Base-by-base conservation (phyloP, 2,329 filamentous ascomycete genomes). In the Fusarium illudens region DNA sequence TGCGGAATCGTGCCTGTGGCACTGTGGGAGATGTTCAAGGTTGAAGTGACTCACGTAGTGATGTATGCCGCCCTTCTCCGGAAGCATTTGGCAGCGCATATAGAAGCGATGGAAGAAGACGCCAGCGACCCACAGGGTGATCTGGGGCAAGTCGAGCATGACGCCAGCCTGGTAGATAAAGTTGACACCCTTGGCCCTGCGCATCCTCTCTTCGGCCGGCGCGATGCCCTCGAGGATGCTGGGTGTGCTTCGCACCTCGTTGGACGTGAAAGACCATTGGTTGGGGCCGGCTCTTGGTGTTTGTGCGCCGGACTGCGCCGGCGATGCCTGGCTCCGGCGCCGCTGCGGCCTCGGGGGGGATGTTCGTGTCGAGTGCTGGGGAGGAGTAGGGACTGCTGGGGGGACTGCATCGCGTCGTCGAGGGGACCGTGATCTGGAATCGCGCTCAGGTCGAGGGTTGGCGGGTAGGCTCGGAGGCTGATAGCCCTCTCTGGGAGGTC, bases 101-200 rank as follows among this genome's bases (percentile, higher is more conserved):
- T 94, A 94, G 78, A 97, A 98, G 30, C 96, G 89, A 79, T 99
- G 95, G 78, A 99, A 94, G 82, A 97, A 98, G 42, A 97, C 91
- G 17, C 92, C 92, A 1, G 96, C 96, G 0, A 96, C 96, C 79
- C 92, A 94, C 39, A 99, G 84, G 0, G 96, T 98, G 58, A 96
- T 89, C 78, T 97, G 94, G 12, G 95, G 95, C 51, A 98, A 83
- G 77, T 97, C 95, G 54, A 98, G 87, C 83, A 97, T 89, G 70
- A 97, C 93, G 68, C 95, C 96, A 44, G 95, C 93, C 79, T 97
- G 94, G 67, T 93, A 90, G 74, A 99, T 97, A 80, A 99, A 99
- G 78, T 97, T 97, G 76, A 97, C 91, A 48, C 96, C 95, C 78
- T 98, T 98, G 64, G 92, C 91, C 58, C 96, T 89, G 61, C 92